Evolutionary conservation across 2,329 filamentous ascomycete species (phyloP), one percentile per base, ranked within the genome.

Genomic region (Pezicula rhizophila): DNA sequence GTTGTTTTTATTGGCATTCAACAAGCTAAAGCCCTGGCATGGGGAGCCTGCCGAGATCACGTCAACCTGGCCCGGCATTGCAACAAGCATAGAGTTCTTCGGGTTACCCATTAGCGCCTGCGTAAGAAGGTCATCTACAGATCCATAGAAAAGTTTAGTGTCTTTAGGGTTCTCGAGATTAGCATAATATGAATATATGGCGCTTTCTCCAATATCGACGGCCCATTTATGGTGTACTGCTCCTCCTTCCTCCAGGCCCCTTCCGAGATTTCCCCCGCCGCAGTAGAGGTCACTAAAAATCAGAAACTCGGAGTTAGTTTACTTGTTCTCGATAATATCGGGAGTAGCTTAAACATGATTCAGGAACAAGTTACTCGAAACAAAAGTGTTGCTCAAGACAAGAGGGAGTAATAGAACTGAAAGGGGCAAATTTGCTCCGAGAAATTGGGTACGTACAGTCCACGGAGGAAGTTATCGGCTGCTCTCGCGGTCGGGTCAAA

Each of bases 261-360:
- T 75, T 5, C 87, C 88, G 45, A 93, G 81, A 46, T 84, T 89
- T 0, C 89, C 88, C 15, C 85, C 84, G 1, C 89, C 89, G 55
- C 84, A 89, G 59, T 89, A 95, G 0, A 93, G 68, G 53, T 89
- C 86, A 7, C 23, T 23, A 5, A 23, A 23, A 23, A 23, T 23
- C 6, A 23, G 23, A 23, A 23, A 7, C 23, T 23, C 6, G 6
- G 23, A 23, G 23, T 23, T 23, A 23, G 23, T 23, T 23, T 23
- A 23, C 6, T 23, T 5, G 23, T 23, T 23, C 23, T 23, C 4
- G 23, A 23, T 23, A 23, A 5, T 5, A 23, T 23, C 23, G 3
- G 23, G 23, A 23, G 23, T 23, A 23, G 6, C 23, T 23, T 7
- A 23, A 23, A 23, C 23, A 23, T 23, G 3, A 23, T 23, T 23